A percentile compares a stretch with the other conserved stretches of the same genome.
These are phyloP conservation scores for Suillus subaureus DNA, from an alignment of 768 basidiomycete genomes.

Conservation along the genomic window DNA sequence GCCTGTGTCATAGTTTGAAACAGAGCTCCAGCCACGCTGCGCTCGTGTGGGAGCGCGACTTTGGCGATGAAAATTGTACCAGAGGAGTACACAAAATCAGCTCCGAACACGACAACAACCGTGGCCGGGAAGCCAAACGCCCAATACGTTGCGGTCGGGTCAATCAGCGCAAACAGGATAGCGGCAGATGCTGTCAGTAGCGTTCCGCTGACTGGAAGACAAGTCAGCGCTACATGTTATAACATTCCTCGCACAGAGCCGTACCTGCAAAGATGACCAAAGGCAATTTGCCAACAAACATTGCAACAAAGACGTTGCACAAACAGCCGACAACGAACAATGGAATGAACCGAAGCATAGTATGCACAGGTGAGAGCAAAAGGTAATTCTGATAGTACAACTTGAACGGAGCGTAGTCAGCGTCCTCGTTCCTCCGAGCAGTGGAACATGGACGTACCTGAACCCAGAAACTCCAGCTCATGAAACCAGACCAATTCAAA, in stretches of 20 bases:
- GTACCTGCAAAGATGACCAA: slow-evolving; percentile 62
- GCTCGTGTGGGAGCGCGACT: slow-evolving; percentile 65
- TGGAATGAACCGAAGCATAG: slow-evolving; percentile 71
- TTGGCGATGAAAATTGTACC: slow-evolving; percentile 71
- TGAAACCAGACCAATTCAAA: slow-evolving; percentile 56
- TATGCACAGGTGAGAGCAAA: slow-evolving; percentile 53
- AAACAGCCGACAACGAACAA: slow-evolving; percentile 66
- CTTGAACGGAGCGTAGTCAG: slow-evolving; percentile 30
- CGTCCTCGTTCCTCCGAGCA: not conserved
- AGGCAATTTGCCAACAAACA: slow-evolving; percentile 57
- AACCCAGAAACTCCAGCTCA: slow-evolving; percentile 54
- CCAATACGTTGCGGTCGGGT: slow-evolving; percentile 64
- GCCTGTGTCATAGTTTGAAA: slow-evolving; percentile 83
- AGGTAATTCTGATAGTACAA: slow-evolving; percentile 74
- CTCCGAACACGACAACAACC: slow-evolving; percentile 69
- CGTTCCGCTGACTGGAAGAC: slow-evolving; percentile 50
- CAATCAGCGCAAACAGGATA: slow-evolving; percentile 69
- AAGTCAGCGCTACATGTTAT: slow-evolving; percentile 3
- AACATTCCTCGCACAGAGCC: not conserved
- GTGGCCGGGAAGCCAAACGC: slow-evolving; percentile 74
- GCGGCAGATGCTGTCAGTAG: slow-evolving; percentile 57
- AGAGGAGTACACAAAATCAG: slow-evolving; percentile 73
- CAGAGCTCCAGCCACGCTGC: slow-evolving; percentile 72
- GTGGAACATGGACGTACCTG: slow-evolving; percentile 32
- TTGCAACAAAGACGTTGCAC: slow-evolving; percentile 69